phyloP scores from a whole-genome alignment of 805 yeast genomes.

The Sugiyamaella americana region DNA sequence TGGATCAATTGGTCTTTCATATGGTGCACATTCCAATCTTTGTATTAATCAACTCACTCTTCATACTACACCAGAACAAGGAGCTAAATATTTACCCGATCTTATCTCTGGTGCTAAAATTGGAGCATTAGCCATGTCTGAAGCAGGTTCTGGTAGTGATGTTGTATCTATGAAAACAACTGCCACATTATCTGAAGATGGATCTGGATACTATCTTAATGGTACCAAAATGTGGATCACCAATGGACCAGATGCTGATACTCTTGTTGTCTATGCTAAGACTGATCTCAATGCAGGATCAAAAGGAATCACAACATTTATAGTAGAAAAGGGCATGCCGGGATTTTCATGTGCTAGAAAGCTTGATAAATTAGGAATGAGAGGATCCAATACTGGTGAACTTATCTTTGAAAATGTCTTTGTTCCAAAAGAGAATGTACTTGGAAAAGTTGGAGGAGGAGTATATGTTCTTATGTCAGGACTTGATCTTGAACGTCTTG shows the following conservation, averaged over 20 bases:
- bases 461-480: conserved; percentile 31
- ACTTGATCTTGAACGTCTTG: conserved; percentile 29
- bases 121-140: conserved; percentile 32
- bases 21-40: conserved; percentile 31
- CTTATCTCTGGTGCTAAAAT: conserved; percentile 28
- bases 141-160: conserved; percentile 31
- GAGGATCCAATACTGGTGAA: conserved; percentile 33
- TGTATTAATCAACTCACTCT: conserved; percentile 30
- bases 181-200: conserved; percentile 26
- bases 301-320: conserved; percentile 30
- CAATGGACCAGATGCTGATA: conserved; percentile 32
- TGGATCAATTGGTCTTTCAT: conserved; percentile 30
- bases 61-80: conserved; percentile 26
- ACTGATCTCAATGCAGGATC: conserved; percentile 29
- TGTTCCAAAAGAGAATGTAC: conserved; percentile 29
- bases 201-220: conserved; percentile 26
- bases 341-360: conserved; percentile 30
- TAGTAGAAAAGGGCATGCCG: conserved; percentile 26
- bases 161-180: conserved; percentile 30
- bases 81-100: conserved; percentile 27
- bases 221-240: conserved; percentile 33
- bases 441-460: conserved; percentile 28
- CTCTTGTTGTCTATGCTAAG: conserved; percentile 30
- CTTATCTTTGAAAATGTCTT: conserved; percentile 30
- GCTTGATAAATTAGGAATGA: conserved; percentile 32